These are phyloP conservation scores for Fusarium sp. DNA, from an alignment of 2,329 filamentous ascomycete genomes.

Conservation along the genomic window DNA sequence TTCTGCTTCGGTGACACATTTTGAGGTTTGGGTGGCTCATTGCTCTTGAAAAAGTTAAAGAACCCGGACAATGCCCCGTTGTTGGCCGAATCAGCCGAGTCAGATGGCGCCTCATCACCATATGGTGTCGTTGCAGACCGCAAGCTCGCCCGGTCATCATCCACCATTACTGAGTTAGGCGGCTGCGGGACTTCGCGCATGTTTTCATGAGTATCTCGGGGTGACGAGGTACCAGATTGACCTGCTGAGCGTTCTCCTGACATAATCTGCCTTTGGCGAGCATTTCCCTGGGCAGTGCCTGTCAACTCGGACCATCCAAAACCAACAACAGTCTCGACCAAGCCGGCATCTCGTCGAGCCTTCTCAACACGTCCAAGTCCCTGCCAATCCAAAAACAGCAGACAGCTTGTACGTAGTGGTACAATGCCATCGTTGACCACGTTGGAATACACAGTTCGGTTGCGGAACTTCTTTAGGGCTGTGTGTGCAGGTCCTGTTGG, in stretches of 20 bases:
- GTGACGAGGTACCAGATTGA: conserved; percentile 51
- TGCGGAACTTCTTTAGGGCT: conserved; percentile 87
- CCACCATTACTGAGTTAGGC: conserved; percentile 69
- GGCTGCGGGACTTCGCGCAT: conserved; percentile 76
- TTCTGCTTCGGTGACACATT: conserved; percentile 68
- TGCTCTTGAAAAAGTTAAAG: conserved; percentile 78
- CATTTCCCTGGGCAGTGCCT: conserved; percentile 67
- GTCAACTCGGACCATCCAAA: conserved; percentile 97
- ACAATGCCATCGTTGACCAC: conserved; percentile 99
- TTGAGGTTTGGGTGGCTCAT: conserved; percentile 61
- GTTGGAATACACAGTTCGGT: conserved; percentile 93
- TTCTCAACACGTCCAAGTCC: conserved; percentile 94
- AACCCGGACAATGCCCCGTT: conserved; percentile 69
- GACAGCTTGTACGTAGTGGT: conserved; percentile 90
- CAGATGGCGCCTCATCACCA: conserved; percentile 40
- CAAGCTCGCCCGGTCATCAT: conserved; percentile 73
- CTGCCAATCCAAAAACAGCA: conserved; percentile 97
- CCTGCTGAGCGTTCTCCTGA: conserved; percentile 48
- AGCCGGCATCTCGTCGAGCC: conserved; percentile 87
- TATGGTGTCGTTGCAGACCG: conserved; percentile 55
- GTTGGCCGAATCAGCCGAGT: conserved; percentile 49
- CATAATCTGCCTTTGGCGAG: conserved; percentile 58
- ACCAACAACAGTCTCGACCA: conserved; percentile 91
- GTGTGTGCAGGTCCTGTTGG: conserved; percentile 91
- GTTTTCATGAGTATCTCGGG: conserved; percentile 49